A percentile compares a stretch with the other conserved stretches of the same genome.
phyloP scores from a whole-genome alignment of 176 grass and related monocot genomes.

The Zoysia japonica region DNA sequence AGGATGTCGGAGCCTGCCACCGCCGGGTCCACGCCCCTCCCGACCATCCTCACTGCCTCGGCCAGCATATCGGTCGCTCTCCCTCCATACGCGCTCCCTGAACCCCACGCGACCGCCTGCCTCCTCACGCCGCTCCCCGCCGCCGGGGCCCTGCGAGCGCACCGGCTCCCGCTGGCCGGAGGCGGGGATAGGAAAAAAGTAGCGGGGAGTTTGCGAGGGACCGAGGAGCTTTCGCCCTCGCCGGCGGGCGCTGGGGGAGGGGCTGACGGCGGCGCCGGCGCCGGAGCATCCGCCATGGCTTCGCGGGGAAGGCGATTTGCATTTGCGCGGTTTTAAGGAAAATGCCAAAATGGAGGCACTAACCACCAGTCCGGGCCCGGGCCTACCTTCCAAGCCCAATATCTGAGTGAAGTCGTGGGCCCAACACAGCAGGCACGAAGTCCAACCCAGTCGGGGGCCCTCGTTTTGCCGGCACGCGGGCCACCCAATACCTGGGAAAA shows the following conservation, averaged over 20 bases:
- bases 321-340: background rate
- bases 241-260: background rate
- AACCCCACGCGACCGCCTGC: background rate
- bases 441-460: no score
- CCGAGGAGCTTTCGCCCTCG: background rate
- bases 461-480: background rate
- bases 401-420: background rate
- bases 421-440: background rate
- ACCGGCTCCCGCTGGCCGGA: background rate
- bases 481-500: background rate
- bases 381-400: background rate
- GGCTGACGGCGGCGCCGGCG: background rate
- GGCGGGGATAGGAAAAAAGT: background rate
- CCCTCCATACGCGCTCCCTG: background rate
- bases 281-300: constrained; percentile 31
- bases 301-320: background rate
- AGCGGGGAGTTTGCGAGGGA: constrained; percentile 13
- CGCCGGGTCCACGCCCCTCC: constrained; percentile 5
- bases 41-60: constrained; percentile 22
- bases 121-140: background rate
- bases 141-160: background rate
- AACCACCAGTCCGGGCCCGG: background rate
- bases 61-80: background rate
- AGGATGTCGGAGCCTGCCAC: constrained; percentile 46
- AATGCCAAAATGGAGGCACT: background rate